Evolutionary conservation across 208 protist species (phyloP).

Genomic region (Tritrichomonas foetus): DNA sequence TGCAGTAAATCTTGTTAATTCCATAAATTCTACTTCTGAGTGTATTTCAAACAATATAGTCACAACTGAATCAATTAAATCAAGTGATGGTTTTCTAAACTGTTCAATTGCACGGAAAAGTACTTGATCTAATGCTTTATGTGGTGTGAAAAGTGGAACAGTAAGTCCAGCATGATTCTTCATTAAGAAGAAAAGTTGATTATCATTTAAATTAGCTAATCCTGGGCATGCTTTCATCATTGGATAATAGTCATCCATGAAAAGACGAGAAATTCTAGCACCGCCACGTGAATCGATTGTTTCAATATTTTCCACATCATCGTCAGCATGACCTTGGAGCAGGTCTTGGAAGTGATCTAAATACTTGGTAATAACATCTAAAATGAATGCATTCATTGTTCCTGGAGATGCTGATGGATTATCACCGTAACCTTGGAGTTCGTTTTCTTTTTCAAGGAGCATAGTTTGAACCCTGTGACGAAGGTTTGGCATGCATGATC

Average conservation of each 20-base stretch:
- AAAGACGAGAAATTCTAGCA: neutral
- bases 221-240: neutral
- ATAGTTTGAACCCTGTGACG: slow-evolving; percentile 50
- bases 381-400: neutral
- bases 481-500: slow-evolving; percentile 78
- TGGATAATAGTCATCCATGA: neutral
- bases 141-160: slow-evolving; percentile 16
- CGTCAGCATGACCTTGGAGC: neutral
- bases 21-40: neutral
- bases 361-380: slow-evolving; percentile 32
- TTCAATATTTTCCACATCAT: neutral
- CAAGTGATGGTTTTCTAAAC: neutral
- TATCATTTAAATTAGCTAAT: neutral
- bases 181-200: neutral
- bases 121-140: neutral
- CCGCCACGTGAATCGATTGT: neutral
- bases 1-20: neutral
- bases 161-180: slow-evolving; percentile 22
- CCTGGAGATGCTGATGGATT: neutral
- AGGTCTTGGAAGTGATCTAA: neutral
- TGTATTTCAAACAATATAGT: neutral
- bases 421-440: slow-evolving; percentile 35
- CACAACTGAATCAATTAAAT: neutral
- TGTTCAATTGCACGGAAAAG: neutral
- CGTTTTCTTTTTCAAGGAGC: slow-evolving; percentile 42